Base-by-base conservation (phyloP, 2,329 filamentous ascomycete species). In the Aureobasidium sp. region DNA sequence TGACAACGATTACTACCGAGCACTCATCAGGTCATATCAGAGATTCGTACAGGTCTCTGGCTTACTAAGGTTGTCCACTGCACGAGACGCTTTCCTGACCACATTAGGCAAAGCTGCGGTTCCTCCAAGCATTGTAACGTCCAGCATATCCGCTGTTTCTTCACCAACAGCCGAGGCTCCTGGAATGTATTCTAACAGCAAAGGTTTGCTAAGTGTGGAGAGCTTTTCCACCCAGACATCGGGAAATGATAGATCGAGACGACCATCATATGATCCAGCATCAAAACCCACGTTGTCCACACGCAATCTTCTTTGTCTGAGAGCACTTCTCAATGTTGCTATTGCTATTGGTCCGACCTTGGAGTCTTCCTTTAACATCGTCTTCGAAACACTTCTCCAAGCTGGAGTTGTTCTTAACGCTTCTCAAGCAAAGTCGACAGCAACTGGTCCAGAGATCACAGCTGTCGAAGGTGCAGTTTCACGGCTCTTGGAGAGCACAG, bases 11-110 rank as follows among this genome's bases (percentile, higher is more conserved):
- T 97, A 94, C 68, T 99, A 97, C 69, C 92, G 97, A 67, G 86
- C 88, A 10, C 79, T 99, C 1, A 93, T 99, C 27, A 85, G 94
- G 67, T 90, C 93, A 0, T 96, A 97, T 68, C 94, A 99, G 70
- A 92, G 95, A 66, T 90, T 99, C 69, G 89, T 94, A 0, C 95
- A 99, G 72, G 93, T 97, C 2, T 91, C 94, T 43, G 95, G 94
- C 5, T 79, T 99, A 51, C 77, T 99, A 9, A 86, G 92, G 65
- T 82, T 97, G 10, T 79, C 83, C 13, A 97, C 93, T 0, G 92
- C 94, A 0, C 83, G 94, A 66, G 94, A 99, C 79, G 94, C 94
- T 0, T 95, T 99, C 69, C 79, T 99, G 37, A 97, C 94, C 0
- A 97, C 93, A 0, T 78, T 99, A 3, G 92, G 91, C 0, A 99